phyloP scores from a whole-genome alignment of 116 monocot genomes.

The Zostera marina region DNA sequence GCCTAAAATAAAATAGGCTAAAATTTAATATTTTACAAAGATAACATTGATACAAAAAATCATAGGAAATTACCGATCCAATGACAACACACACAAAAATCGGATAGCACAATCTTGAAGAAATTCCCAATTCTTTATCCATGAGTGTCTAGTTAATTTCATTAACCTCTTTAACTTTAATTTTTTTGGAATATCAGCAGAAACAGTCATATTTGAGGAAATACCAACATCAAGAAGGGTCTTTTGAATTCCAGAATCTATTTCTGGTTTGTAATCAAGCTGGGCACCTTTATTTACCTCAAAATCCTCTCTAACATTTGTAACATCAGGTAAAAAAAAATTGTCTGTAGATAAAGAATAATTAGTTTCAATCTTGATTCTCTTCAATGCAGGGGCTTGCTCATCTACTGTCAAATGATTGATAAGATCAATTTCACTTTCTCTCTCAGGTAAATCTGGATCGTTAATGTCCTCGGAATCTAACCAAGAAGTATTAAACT shows the following conservation, averaged over 20 bases:
- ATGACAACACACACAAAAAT: constrained; percentile 75
- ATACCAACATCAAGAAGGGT: constrained; percentile 11
- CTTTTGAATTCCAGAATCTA: constrained; percentile 3
- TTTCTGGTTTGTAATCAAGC: constrained; percentile 10
- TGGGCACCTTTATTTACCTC: constrained; percentile 14
- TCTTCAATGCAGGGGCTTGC: constrained; percentile 48
- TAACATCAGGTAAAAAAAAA: constrained; percentile 1
- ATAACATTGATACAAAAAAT: background rate
- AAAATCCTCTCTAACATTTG: constrained; percentile 36
- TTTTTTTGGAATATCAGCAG: constrained; percentile 26
- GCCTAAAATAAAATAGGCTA: constrained; percentile 1
- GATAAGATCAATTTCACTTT: constrained; percentile 61
- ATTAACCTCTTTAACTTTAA: constrained; percentile 56
- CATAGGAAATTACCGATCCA: constrained; percentile 55
- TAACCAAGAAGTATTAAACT: constrained; percentile 23
- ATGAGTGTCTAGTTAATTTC: constrained; percentile 51
- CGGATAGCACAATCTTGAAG: constrained; percentile 97
- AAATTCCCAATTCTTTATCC: constrained; percentile 83
- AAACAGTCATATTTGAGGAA: constrained; percentile 15
- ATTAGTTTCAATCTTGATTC: constrained; percentile 15
- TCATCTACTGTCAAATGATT: constrained; percentile 29
- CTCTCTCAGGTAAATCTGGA: constrained; percentile 25
- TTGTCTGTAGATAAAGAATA: background rate
- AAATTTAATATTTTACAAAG: background rate
- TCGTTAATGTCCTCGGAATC: constrained; percentile 20